Percentiles rank a stretch among this genome's conserved stretches.
Conservation (phyloP, 768 basidiomycete genomes). For the Amanita rimosa region DNA sequence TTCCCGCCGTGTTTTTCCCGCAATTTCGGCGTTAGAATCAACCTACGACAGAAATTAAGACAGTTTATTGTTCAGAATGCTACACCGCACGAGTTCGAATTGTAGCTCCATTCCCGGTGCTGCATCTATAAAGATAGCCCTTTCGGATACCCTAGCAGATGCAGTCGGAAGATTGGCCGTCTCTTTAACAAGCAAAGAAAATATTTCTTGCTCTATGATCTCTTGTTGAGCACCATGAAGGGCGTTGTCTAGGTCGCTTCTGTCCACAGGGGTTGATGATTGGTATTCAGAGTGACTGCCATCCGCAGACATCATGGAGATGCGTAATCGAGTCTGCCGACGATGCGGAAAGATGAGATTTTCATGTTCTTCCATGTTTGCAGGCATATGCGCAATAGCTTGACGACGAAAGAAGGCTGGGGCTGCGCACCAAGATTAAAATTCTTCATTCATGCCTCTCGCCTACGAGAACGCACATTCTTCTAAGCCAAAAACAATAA, state of each 20-base stretch:
- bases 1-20: conserved; percentile 7
- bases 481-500: conserved; percentile 72
- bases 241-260: conserved; percentile 33
- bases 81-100: conserved; percentile 57
- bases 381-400: conserved; percentile 61
- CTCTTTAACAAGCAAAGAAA: conserved; percentile 60
- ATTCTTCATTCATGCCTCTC: background rate
- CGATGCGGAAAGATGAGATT: conserved; percentile 52
- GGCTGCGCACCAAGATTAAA: conserved; percentile 29
- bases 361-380: conserved; percentile 28
- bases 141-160: conserved; percentile 68
- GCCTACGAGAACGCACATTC: conserved; percentile 44
- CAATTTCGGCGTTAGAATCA: conserved; percentile 14
- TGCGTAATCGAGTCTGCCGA: conserved; percentile 49
- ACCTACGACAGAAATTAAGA: conserved; percentile 17
- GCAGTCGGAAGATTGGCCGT: conserved; percentile 69
- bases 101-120: conserved; percentile 56
- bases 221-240: conserved; percentile 57
- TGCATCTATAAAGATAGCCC: conserved; percentile 66
- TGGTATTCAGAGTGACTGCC: conserved; percentile 20
- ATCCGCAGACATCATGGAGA: conserved; percentile 34
- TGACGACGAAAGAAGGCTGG: conserved; percentile 49
- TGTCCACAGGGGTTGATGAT: conserved; percentile 26
- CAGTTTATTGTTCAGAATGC: background rate
- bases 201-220: conserved; percentile 73